Evolutionary conservation across 139 green algal genomes (phyloP).

Genomic region (Ostreobium quekettii): DNA sequence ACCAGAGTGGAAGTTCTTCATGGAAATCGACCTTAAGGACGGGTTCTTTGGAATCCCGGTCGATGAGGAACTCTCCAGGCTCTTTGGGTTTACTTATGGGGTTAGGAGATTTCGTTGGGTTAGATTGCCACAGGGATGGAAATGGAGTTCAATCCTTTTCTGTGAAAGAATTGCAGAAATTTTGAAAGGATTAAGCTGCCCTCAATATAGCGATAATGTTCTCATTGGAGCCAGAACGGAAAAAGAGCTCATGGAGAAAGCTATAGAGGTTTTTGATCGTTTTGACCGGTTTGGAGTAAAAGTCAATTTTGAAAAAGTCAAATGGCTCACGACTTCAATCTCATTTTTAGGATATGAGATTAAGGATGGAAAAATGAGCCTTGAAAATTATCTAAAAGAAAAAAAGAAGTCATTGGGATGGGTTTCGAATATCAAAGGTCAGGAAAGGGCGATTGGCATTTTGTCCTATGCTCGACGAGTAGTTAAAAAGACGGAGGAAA

Average conservation of each 20-base stretch:
- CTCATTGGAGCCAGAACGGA: constrained; percentile 1
- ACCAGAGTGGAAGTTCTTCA: neutral
- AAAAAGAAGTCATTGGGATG: neutral
- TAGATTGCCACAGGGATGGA: constrained; percentile 14
- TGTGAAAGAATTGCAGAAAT: constrained; percentile 15
- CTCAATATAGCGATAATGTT: constrained; percentile 10
- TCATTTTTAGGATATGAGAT: constrained; percentile 13
- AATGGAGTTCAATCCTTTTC: constrained; percentile 14
- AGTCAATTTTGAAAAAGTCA: constrained; percentile 8
- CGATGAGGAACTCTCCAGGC: neutral
- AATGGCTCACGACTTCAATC: neutral
- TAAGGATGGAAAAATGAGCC: neutral
- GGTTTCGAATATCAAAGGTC: neutral
- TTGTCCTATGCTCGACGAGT: constrained; percentile 3
- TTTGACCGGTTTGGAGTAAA: constrained; percentile 13
- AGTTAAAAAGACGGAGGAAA: neutral
- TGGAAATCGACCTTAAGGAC: constrained; percentile 17
- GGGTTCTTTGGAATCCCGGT: constrained; percentile 15
- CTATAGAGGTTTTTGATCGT: neutral
- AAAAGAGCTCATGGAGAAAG: neutral
- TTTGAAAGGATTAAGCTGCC: neutral
- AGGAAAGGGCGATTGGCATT: constrained; percentile 9
- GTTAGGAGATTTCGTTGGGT: constrained; percentile 5
- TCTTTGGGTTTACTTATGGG: constrained; percentile 11
- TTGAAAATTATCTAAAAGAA: neutral